These are phyloP conservation scores for Gastrodia elata DNA, from an alignment of 106 monocot genomes.

Conservation along the genomic window DNA sequence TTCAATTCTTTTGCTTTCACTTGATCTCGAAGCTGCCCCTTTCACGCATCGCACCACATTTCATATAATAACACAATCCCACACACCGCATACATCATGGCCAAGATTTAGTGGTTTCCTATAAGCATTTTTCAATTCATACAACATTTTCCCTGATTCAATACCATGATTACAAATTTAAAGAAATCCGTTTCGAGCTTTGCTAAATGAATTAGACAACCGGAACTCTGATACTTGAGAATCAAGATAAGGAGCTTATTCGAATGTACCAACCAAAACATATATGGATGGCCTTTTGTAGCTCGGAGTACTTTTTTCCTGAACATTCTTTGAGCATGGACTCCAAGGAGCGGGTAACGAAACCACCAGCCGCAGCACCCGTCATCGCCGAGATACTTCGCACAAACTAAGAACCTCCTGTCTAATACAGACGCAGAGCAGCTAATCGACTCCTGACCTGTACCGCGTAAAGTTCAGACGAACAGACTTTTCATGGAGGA, in stretches of 20 bases:
- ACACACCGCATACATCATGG: not conserved
- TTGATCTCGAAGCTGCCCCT: not conserved
- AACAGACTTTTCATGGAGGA: not conserved
- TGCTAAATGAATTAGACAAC: not conserved
- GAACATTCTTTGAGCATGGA: conserved; percentile 88
- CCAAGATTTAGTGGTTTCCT: not conserved
- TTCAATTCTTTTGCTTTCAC: not conserved
- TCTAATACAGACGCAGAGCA: not conserved
- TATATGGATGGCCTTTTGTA: conserved; percentile 72
- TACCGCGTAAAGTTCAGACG: not conserved
- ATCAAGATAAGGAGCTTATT: not conserved
- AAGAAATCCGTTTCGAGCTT: not conserved
- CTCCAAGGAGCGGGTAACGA: conserved; percentile 86
- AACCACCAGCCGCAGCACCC: conserved; percentile 77
- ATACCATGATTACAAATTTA: not conserved
- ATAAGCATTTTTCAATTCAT: not conserved
- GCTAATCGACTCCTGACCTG: not conserved
- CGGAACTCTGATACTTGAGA: not conserved
- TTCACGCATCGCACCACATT: not conserved
- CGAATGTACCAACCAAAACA: conserved; percentile 48
- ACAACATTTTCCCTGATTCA: not conserved
- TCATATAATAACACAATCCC: not conserved
- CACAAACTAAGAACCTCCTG: conserved; percentile 9
- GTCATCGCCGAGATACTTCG: conserved; percentile 45
- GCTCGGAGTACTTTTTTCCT: conserved; percentile 50